These are phyloP conservation scores for Stachybotrys elegans DNA, from an alignment of 2,329 filamentous ascomycete species.

Conservation along the genomic window DNA sequence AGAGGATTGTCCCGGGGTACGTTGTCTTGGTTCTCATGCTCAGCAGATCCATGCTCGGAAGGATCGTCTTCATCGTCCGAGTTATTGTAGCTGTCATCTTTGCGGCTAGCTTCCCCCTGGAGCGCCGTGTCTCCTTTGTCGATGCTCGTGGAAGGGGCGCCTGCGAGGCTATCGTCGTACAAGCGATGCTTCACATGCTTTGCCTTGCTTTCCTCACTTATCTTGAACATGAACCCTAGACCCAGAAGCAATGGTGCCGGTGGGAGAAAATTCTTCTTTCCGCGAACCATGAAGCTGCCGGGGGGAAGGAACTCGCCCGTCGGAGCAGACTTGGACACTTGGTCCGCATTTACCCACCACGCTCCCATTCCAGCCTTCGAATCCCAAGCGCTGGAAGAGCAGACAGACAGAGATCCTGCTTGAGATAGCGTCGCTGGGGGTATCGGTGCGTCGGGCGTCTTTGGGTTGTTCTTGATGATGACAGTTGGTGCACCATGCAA, in stretches of 20 bases:
- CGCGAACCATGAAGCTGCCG: conserved; percentile 75
- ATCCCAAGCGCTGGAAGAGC: conserved; percentile 88
- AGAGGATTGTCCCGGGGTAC: conserved; percentile 31
- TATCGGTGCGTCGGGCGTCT: conserved; percentile 75
- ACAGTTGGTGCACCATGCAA: conserved; percentile 78
- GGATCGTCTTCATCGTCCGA: conserved; percentile 13
- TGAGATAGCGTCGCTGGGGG: conserved; percentile 88
- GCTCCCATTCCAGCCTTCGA: conserved; percentile 93
- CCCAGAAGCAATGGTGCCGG: conserved; percentile 84
- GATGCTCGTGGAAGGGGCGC: not conserved
- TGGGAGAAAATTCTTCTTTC: conserved; percentile 86
- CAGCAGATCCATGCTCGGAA: conserved; percentile 21
- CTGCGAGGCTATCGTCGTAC: conserved; percentile 17
- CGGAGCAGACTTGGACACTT: conserved; percentile 80
- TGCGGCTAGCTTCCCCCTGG: conserved; percentile 3
- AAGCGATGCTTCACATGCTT: conserved; percentile 68
- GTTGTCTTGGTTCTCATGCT: conserved; percentile 24
- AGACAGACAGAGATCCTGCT: conserved; percentile 79
- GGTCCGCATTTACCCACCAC: conserved; percentile 89
- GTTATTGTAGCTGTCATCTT: conserved; percentile 13
- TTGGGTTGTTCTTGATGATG: conserved; percentile 82
- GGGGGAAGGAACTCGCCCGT: conserved; percentile 74
- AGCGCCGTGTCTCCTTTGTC: not conserved
- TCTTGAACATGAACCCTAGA: conserved; percentile 79
- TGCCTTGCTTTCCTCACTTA: conserved; percentile 81